phyloP scores from a whole-genome alignment of 176 grass and related monocot species.

The Aegilops tauschii region DNA sequence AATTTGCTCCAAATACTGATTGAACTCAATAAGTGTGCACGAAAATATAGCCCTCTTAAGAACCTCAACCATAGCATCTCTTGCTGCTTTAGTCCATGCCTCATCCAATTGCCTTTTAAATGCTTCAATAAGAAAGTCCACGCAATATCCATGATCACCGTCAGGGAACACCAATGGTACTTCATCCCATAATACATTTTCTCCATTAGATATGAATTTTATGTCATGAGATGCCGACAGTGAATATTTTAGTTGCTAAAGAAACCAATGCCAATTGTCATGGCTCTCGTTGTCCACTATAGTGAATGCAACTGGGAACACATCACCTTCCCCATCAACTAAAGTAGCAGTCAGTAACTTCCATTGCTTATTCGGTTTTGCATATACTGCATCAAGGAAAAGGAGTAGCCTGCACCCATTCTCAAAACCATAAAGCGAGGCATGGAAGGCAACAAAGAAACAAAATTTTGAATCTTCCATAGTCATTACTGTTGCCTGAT shows the following conservation, averaged over 20 bases:
- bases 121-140: too few species aligned
- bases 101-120: too few species aligned
- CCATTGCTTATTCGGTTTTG: constrained; percentile 77
- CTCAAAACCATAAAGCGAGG: constrained; percentile 83
- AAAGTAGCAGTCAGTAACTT: constrained; percentile 72
- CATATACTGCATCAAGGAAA: constrained; percentile 74
- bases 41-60: too few species aligned
- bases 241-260: constrained; percentile 76
- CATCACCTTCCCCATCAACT: constrained; percentile 67
- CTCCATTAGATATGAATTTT: constrained; percentile 58
- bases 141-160: too few species aligned
- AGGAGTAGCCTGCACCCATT: constrained; percentile 78
- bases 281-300: constrained; percentile 56
- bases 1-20: too few species aligned
- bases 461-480: constrained; percentile 70
- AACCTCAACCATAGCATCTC: too few species aligned
- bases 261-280: constrained; percentile 93
- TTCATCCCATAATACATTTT: too few species aligned
- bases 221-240: constrained; percentile 42
- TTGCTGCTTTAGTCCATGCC: too few species aligned
- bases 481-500: too few species aligned
- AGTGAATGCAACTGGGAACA: constrained; percentile 71
- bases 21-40: too few species aligned
- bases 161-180: too few species aligned
- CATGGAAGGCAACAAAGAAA: constrained; percentile 86